Evolutionary conservation across 2,329 filamentous ascomycete species (phyloP).

Genomic region (Xylaria sp.): DNA sequence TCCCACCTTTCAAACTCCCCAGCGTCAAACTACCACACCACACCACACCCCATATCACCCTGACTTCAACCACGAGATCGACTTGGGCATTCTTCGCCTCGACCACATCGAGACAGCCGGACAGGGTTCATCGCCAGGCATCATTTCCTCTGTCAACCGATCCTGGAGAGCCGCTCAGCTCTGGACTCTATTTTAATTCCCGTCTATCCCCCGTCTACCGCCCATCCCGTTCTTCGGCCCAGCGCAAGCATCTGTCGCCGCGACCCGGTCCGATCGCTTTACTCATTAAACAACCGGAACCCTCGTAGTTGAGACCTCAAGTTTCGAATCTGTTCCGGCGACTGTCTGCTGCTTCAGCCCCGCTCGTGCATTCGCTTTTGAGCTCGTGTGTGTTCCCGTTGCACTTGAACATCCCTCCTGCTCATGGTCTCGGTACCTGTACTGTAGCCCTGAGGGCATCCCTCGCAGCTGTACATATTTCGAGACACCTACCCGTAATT

Average conservation of each 20-base stretch:
- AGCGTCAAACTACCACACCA: not conserved
- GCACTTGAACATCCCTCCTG: slow-evolving; percentile 11
- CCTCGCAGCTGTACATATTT: slow-evolving; percentile 20
- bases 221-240: not conserved
- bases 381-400: slow-evolving; percentile 16
- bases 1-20: not conserved
- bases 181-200: not conserved
- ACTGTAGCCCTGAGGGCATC: slow-evolving; percentile 36
- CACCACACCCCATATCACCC: not conserved
- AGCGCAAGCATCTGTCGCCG: slow-evolving; percentile 10
- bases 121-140: not conserved
- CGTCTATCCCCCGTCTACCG: not conserved
- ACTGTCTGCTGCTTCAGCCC: not conserved
- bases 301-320: not conserved
- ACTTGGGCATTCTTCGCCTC: not conserved
- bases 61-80: not conserved
- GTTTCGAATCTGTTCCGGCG: not conserved
- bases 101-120: slow-evolving; percentile 7
- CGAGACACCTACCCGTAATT: not conserved
- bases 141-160: slow-evolving; percentile 1
- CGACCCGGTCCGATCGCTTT: slow-evolving; percentile 22
- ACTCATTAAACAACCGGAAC: not conserved
- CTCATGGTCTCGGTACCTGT: slow-evolving; percentile 35
- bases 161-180: not conserved
- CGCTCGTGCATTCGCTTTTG: slow-evolving; percentile 17